phyloP scores from a whole-genome alignment of 2,329 filamentous ascomycete genomes.

The Rhynchosporium agropyri region DNA sequence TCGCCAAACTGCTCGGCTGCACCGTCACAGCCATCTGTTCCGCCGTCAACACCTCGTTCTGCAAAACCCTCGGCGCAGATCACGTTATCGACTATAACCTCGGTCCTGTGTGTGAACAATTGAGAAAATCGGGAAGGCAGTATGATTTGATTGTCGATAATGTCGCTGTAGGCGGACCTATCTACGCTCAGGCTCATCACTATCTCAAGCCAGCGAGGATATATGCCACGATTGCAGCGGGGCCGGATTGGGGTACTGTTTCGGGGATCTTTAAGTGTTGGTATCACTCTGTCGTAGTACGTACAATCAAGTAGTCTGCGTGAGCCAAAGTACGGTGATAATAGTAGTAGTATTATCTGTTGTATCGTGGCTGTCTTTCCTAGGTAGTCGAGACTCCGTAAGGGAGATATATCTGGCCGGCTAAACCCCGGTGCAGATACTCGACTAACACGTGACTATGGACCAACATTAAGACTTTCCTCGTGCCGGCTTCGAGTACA shows the following conservation, averaged over 20 bases:
- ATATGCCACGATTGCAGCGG: neutral
- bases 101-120: neutral
- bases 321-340: too few relatives aligned
- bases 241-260: neutral
- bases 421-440: too few relatives aligned
- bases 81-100: neutral
- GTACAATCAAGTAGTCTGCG: too few relatives aligned
- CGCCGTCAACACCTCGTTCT: neutral
- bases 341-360: too few relatives aligned
- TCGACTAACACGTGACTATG: too few relatives aligned
- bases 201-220: neutral
- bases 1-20: neutral
- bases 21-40: neutral
- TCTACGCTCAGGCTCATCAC: neutral
- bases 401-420: too few relatives aligned
- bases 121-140: neutral
- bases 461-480: too few relatives aligned
- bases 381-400: too few relatives aligned
- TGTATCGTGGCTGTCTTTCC: too few relatives aligned
- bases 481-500: neutral
- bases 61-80: neutral
- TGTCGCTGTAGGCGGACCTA: neutral
- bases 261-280: neutral
- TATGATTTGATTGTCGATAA: neutral
- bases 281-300: too few relatives aligned